Percentiles rank a stretch among this genome's conserved stretches.
phyloP scores from a whole-genome alignment of 2,329 filamentous ascomycete genomes.

The Xylariaceae sp. region DNA sequence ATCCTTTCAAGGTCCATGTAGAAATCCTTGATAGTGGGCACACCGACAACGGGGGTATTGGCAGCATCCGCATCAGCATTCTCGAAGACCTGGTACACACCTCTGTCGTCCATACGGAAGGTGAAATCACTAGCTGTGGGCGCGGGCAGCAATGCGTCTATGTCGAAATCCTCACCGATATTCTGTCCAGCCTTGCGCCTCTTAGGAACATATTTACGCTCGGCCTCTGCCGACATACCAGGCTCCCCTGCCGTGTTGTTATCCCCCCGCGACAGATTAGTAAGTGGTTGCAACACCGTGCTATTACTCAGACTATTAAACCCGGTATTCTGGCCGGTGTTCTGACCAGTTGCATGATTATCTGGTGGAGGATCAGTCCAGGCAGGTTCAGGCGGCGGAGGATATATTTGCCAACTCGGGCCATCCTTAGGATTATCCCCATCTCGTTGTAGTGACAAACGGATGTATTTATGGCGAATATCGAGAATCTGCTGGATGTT shows the following conservation, averaged over 20 bases:
- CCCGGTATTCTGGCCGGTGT: constrained; percentile 27
- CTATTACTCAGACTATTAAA: constrained; percentile 45
- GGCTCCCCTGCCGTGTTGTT: constrained; percentile 9
- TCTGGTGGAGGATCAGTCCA: constrained; percentile 59
- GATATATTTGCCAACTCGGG: constrained; percentile 80
- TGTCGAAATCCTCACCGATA: constrained; percentile 86
- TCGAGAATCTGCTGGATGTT: constrained; percentile 90
- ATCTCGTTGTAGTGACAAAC: constrained; percentile 73
- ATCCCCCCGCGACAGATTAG: constrained; percentile 26
- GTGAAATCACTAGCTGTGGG: constrained; percentile 65
- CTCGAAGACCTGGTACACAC: constrained; percentile 91
- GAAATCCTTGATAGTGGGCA: constrained; percentile 91
- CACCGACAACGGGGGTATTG: constrained; percentile 65
- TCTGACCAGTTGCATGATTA: constrained; percentile 32
- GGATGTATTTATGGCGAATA: constrained; percentile 80
- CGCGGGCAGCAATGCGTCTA: constrained; percentile 70
- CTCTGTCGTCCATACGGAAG: constrained; percentile 73
- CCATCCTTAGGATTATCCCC: constrained; percentile 86
- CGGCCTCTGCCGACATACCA: constrained; percentile 32
- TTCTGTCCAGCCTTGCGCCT: constrained; percentile 80
- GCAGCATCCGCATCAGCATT: constrained; percentile 55
- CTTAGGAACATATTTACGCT: constrained; percentile 45
- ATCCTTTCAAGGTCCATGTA: constrained; percentile 91
- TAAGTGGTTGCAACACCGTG: constrained; percentile 34
- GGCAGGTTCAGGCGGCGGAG: constrained; percentile 81